Conservation (phyloP, 2,329 filamentous ascomycete genomes). For the Dryadomyces quercus-mongolicae region DNA sequence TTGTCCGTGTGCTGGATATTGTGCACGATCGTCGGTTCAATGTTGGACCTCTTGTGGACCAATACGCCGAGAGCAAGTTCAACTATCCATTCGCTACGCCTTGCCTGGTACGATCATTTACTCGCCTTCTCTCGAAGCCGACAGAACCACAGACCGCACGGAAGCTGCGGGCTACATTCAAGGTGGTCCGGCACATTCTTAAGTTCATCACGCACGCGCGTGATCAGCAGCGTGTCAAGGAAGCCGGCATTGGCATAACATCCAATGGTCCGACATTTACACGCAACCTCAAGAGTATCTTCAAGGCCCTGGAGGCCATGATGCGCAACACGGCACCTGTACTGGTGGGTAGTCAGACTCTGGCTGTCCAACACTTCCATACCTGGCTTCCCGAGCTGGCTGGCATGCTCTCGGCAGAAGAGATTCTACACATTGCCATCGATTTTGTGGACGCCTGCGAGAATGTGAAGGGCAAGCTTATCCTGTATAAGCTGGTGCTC, state of each 20-base stretch:
- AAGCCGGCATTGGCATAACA: slow-evolving; percentile 75
- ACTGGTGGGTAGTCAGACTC: slow-evolving; percentile 84
- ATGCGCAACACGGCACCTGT: slow-evolving; percentile 81
- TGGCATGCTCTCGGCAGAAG: slow-evolving; percentile 62
- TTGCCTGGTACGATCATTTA: slow-evolving; percentile 78
- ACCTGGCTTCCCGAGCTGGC: slow-evolving; percentile 90
- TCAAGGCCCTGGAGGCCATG: slow-evolving; percentile 77
- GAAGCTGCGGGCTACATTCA: slow-evolving; percentile 81
- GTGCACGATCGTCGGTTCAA: slow-evolving; percentile 93
- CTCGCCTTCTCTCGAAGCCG: slow-evolving; percentile 68
- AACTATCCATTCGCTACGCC: slow-evolving; percentile 88
- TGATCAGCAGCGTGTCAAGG: slow-evolving; percentile 77
- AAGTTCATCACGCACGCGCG: slow-evolving; percentile 90
- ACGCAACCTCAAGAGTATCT: slow-evolving; percentile 72
- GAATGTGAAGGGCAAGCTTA: slow-evolving; percentile 76
- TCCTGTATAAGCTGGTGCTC: slow-evolving; percentile 83
- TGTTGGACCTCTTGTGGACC: slow-evolving; percentile 76
- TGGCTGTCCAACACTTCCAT: slow-evolving; percentile 93
- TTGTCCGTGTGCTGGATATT: slow-evolving; percentile 84
- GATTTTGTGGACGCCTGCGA: slow-evolving; percentile 90
- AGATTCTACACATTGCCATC: slow-evolving; percentile 82
- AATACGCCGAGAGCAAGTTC: slow-evolving; percentile 80
- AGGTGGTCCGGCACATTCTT: slow-evolving; percentile 84
- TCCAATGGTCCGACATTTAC: slow-evolving; percentile 62
- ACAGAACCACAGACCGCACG: slow-evolving; percentile 74